Conservation (phyloP, 2,329 filamentous ascomycete genomes). For the Raffaelea ambrosiae region DNA sequence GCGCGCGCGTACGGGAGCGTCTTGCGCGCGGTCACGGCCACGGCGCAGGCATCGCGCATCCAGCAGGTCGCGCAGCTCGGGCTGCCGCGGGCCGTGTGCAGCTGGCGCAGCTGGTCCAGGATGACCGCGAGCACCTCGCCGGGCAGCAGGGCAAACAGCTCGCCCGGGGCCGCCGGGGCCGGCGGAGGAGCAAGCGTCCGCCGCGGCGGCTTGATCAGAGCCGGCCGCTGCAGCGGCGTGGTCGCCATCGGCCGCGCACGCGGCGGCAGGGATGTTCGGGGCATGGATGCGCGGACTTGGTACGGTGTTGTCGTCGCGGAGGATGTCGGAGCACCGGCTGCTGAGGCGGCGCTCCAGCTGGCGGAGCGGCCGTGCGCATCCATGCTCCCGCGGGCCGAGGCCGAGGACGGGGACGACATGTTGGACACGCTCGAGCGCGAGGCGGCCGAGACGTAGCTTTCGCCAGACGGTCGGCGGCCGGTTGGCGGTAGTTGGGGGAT, state of each 20-base stretch:
- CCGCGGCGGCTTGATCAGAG: constrained; percentile 25
- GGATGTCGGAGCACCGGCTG: too few species aligned
- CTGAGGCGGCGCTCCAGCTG: too few species aligned
- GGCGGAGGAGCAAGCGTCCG: constrained; percentile 19
- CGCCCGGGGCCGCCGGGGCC: too few species aligned
- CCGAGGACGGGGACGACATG: constrained; percentile 16
- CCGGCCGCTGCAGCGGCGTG: constrained; percentile 14
- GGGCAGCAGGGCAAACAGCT: constrained; percentile 46
- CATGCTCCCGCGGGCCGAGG: too few species aligned
- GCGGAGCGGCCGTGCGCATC: constrained; percentile 19
- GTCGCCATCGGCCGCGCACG: neutral
- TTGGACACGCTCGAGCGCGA: constrained; percentile 12
- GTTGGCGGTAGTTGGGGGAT: too few species aligned
- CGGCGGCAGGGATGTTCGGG: neutral
- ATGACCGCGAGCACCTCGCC: constrained; percentile 51
- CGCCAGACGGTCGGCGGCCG: constrained; percentile 18
- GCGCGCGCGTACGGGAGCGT: constrained; percentile 41
- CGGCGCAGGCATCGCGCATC: constrained; percentile 50
- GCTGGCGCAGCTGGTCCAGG: constrained; percentile 41
- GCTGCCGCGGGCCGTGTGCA: constrained; percentile 39
- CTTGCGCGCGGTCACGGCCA: constrained; percentile 42
- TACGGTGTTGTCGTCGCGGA: too few species aligned
- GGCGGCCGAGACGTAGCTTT: constrained; percentile 16
- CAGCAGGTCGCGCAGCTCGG: constrained; percentile 55
- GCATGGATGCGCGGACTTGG: constrained; percentile 9